Evolutionary conservation across 352 stramenopile genomes (phyloP).

Genomic region (Globisporangium nunn): DNA sequence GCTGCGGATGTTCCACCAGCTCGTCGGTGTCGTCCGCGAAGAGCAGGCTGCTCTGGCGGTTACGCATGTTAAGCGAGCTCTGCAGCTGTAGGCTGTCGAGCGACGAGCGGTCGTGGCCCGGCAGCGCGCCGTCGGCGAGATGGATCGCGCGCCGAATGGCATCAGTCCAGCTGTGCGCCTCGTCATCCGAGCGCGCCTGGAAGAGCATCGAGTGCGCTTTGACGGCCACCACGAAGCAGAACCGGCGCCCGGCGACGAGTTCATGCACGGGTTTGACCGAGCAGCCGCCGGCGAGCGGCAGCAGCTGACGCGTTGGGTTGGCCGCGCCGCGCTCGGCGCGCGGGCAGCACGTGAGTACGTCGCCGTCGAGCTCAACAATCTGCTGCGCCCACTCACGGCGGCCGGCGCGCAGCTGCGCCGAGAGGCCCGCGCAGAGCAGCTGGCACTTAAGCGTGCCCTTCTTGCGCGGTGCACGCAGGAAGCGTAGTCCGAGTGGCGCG

Average conservation of each 20-base stretch:
- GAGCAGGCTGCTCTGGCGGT: conserved; percentile 13
- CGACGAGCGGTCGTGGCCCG: conserved; percentile 30
- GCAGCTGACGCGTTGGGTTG: conserved; percentile 27
- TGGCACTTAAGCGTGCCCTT: conserved; percentile 43
- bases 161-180: conserved; percentile 48
- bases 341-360: conserved; percentile 45
- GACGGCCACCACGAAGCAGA: conserved; percentile 63
- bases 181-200: conserved; percentile 38
- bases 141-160: conserved; percentile 65
- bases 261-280: conserved; percentile 62
- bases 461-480: conserved; percentile 38
- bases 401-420: conserved; percentile 37
- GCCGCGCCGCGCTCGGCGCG: conserved; percentile 14
- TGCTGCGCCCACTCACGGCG: conserved; percentile 50
- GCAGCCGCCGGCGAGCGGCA: conserved; percentile 38
- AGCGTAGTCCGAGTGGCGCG: conserved; percentile 37
- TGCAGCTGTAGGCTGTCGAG: conserved; percentile 44
- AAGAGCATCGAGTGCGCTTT: conserved; percentile 59
- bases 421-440: conserved; percentile 39
- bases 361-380: conserved; percentile 54
- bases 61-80: conserved; percentile 47
- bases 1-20: no score
- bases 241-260: conserved; percentile 46
- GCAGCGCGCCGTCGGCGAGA: conserved; percentile 53
- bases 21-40: conserved; percentile 16